phyloP scores from a whole-genome alignment of 2,329 filamentous ascomycete genomes.

The Helotiales sp. region DNA sequence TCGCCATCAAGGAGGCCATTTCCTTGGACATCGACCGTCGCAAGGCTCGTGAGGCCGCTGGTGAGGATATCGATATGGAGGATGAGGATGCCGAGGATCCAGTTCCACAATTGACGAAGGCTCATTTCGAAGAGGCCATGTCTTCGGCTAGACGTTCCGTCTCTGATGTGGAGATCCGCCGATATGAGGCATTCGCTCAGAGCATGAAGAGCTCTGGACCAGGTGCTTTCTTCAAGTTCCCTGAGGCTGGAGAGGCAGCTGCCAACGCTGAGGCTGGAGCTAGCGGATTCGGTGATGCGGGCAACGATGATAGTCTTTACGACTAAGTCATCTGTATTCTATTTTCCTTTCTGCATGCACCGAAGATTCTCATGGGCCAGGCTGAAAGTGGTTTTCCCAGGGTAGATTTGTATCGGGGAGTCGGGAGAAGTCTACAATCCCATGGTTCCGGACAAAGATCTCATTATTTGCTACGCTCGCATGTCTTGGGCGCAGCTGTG shows the following conservation, averaged over 20 bases:
- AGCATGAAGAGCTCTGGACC: conserved; percentile 98
- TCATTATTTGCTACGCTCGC: conserved; percentile 7
- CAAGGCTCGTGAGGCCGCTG: conserved; percentile 86
- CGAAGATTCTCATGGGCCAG: conserved; percentile 1
- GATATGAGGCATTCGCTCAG: conserved; percentile 98
- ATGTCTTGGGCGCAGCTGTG: conserved; percentile 7
- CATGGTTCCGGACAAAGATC: conserved; percentile 2
- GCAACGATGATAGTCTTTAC: conserved; percentile 96
- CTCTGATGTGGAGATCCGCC: conserved; percentile 93
- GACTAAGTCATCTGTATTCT: conserved; percentile 65
- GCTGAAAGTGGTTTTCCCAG: conserved; percentile 2
- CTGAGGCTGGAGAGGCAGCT: conserved; percentile 65
- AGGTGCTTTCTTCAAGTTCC: conserved; percentile 98
- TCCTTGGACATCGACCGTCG: conserved; percentile 83
- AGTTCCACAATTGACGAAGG: conserved; percentile 92
- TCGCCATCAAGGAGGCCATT: conserved; percentile 98
- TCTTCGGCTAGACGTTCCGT: conserved; percentile 91
- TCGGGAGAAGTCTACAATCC: not conserved
- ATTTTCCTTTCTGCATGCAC: conserved; percentile 25
- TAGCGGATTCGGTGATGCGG: conserved; percentile 79
- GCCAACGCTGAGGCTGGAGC: conserved; percentile 67
- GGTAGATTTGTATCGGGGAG: conserved; percentile 15
- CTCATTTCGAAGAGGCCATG: conserved; percentile 99
- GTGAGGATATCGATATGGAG: conserved; percentile 81
- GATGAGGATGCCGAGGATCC: conserved; percentile 86